Base-by-base conservation (phyloP, 768 basidiomycete species). In the Lactifluus echinatus region DNA sequence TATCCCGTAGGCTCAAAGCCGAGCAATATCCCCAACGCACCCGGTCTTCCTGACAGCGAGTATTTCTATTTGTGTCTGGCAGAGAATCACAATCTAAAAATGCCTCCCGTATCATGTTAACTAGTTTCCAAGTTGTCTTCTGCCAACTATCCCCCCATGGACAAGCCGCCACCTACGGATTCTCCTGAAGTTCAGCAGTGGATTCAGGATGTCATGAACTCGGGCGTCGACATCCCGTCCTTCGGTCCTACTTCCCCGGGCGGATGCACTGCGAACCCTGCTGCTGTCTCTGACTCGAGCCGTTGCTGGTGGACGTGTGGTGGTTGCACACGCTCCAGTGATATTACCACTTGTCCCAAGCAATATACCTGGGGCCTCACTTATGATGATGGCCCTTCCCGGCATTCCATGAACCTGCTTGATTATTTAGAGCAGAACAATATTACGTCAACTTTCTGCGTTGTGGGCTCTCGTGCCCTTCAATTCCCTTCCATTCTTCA, bases 261-360 rank as follows among this genome's bases (percentile, higher is more conserved):
- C 49, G 71, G 73, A 24, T 91, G 89, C 66, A 67, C 79, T 2
- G 75, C 79, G 36, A 87, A 89, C 66, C 68, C 66, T 0, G 57
- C 65, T 8, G 79, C 76, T 1, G 83, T 79, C 8, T 75, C 75
- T 4, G 33, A 87, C 67, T 40, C 68, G 5, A 71, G 67, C 10
- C 74, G 80, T 24, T 88, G 87, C 70, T 90, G 88, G 88, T 90
- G 85, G 87, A 85, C 86, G 11, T 89, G 87, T 66, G 78, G 81
- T 64, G 82, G 84, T 36, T 90, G 88, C 72, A 81, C 77, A 2
- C 75, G 79, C 17, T 60, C 70, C n/a, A 79, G 79, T 2, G 91
- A 93, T 66, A 76, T 93, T 64, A 78, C 79, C 15, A 73, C 75
- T n/a, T 95, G 93, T 72, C 88, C 89, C 12, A 76, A 79, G 33